Evolutionary conservation across 495 filamentous ascomycete genomes (phyloP).

Genomic region (Penicillium canariense): DNA sequence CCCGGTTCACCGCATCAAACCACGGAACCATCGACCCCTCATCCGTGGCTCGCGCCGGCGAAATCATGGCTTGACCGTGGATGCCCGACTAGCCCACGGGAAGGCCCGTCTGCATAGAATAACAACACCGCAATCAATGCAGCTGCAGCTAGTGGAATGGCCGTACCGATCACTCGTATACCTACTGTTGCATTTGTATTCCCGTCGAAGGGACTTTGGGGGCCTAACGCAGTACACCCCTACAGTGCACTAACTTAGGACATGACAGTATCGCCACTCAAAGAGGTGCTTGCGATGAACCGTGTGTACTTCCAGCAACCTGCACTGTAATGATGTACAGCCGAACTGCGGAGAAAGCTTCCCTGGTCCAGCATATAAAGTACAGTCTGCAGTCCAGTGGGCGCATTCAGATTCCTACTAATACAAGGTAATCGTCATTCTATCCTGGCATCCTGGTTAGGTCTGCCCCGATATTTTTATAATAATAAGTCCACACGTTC

Average conservation of each 20-base stretch:
- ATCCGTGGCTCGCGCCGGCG: slow-evolving; percentile 18
- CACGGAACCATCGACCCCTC: not conserved
- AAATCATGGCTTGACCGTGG: slow-evolving; percentile 11
- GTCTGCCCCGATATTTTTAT: too few relatives aligned
- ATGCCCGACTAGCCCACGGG: slow-evolving; percentile 24
- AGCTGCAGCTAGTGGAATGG: not conserved
- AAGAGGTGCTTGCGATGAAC: not conserved
- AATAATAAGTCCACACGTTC: not conserved
- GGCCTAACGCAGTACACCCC: not conserved
- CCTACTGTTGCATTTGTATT: not conserved
- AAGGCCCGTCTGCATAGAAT: slow-evolving; percentile 19
- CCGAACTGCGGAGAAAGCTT: not conserved
- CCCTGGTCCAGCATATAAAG: not conserved
- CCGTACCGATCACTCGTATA: not conserved
- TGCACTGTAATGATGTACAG: not conserved
- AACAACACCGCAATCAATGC: slow-evolving; percentile 3
- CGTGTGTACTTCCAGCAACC: not conserved
- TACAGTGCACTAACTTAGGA: too few relatives aligned
- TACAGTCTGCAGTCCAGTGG: not conserved
- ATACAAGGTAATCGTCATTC: not conserved
- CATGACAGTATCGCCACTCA: not conserved
- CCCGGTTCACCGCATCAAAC: slow-evolving; percentile 9
- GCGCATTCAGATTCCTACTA: not conserved
- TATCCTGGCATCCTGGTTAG: not conserved
- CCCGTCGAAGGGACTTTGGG: not conserved